Evolutionary conservation across 371 early-diverging fungal genomes (phyloP), one percentile per base, ranked within the genome.

Genomic region (Umbelopsis sp.): DNA sequence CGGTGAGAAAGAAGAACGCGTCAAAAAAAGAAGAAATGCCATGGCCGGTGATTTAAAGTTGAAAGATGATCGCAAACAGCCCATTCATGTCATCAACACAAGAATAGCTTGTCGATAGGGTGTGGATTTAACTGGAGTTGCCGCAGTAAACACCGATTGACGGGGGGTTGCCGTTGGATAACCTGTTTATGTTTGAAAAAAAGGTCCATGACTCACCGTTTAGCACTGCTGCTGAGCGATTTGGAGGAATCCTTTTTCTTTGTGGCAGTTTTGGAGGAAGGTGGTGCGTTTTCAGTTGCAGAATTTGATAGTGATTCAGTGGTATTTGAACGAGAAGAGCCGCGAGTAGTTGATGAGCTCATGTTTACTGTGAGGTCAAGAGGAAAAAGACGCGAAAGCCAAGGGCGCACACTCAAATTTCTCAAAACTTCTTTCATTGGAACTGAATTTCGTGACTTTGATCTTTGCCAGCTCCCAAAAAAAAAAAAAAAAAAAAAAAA

Each of bases 141-240:
- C 48, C 11, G 14, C 44, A 50, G 38, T 48, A 46, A 50, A n/a
- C 38, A 11, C 48, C 29, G 6, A 67, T 44, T 18, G 65, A 14
- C 53, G 53, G 38, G 35, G 37, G 32, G 9, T 57, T 48, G 12
- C 24, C 6, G 41, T 24, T 11, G 20, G 8, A 45, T 63, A 45
- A 25, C 63, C 25, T 51, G 29, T 16, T 57, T 57, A 35, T 57
- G 29, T 35, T 18, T 29, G 22, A 22, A 25, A 25, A 51, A 22
- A 48, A 50, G 18, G 51, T 24, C 48, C 38, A 65, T 38, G 12
- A 70, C 69, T 74, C 77, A 84, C 87, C 87, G 80, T 73, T 88
- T 88, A 25, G 88, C 88, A 66, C 88, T 86, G 67, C 86, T 83
- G 68, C 86, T 87, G 66, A 79, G 46, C 18, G 68, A 51, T 67